Percentiles rank a stretch among this genome's conserved stretches.
Evolutionary conservation across 495 filamentous ascomycete species (phyloP).

Genomic region (Talaromyces stipitatus): DNA sequence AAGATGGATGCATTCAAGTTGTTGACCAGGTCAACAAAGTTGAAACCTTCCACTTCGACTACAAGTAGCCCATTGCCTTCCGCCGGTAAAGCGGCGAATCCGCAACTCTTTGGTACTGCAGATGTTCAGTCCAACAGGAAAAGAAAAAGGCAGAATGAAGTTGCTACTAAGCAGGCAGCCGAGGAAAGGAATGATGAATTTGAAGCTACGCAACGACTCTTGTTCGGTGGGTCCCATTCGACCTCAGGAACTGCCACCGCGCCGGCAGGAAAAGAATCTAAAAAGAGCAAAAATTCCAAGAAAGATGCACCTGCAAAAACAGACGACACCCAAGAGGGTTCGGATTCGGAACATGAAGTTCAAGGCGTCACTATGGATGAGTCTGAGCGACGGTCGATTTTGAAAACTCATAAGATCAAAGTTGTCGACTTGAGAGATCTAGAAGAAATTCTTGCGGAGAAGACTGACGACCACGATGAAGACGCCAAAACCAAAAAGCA

Average conservation of each 20-base stretch:
- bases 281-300: neutral
- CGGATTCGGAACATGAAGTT: constrained; percentile 13
- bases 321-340: constrained; percentile 13
- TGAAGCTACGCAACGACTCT: constrained; percentile 33
- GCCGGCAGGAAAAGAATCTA: neutral
- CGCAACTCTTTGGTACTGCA: constrained; percentile 44
- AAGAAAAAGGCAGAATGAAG: constrained; percentile 23
- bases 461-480: constrained; percentile 33
- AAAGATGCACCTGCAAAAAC: constrained; percentile 7
- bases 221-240: constrained; percentile 7
- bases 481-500: constrained; percentile 15
- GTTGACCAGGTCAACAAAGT: constrained; percentile 45
- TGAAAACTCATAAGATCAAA: constrained; percentile 82
- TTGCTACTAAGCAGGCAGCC: constrained; percentile 16
- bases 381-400: constrained; percentile 63
- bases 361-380: constrained; percentile 35
- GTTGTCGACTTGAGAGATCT: constrained; percentile 58
- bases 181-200: constrained; percentile 9
- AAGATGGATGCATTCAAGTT: constrained; percentile 50
- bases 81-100: constrained; percentile 40
- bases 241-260: constrained; percentile 10
- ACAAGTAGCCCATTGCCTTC: constrained; percentile 34
- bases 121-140: constrained; percentile 30
- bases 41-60: constrained; percentile 29
- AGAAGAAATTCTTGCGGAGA: constrained; percentile 27